A percentile compares a stretch with the other conserved stretches of the same genome.
phyloP scores from a whole-genome alignment of 129 eudicot genomes.

The Glebionis coronaria region DNA sequence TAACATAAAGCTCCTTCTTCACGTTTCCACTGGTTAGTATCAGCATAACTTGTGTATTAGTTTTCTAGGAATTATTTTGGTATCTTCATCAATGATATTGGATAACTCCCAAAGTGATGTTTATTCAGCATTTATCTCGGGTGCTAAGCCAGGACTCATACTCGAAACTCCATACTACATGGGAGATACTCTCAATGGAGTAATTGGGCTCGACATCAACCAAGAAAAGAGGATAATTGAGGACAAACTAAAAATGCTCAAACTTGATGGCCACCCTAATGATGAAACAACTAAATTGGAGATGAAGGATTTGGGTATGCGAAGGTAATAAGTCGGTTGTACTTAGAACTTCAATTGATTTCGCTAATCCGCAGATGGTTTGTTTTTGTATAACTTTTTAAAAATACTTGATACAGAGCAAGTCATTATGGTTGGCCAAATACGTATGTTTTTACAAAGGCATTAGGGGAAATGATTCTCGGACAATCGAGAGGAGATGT shows the following conservation, averaged over 20 bases:
- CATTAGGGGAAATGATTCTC: conserved; percentile 85
- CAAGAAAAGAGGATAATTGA: conserved; percentile 46
- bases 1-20: conserved; percentile 59
- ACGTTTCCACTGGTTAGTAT: conserved; percentile 25
- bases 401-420: too few relatives aligned
- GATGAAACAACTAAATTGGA: conserved; percentile 25
- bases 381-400: too few relatives aligned
- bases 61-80: too few relatives aligned
- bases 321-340: conserved; percentile 33
- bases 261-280: conserved; percentile 22
- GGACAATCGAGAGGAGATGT: conserved; percentile 41
- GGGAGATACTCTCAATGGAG: conserved; percentile 67
- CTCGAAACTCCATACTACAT: conserved; percentile 42
- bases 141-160: conserved; percentile 54
- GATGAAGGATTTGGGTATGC: conserved; percentile 66
- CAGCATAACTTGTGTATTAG: too few relatives aligned
- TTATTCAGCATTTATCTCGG: conserved; percentile 62
- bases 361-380: too few relatives aligned
- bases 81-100: too few relatives aligned
- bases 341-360: neutral
- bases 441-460: conserved; percentile 27
- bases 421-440: too few relatives aligned
- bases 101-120: too few relatives aligned
- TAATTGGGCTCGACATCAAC: conserved; percentile 43
- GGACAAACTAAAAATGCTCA: conserved; percentile 36